A percentile compares a stretch with the other conserved stretches of the same genome.
phyloP scores from a whole-genome alignment of 1,284 basidiomycete species.

The Takashimella koratensis region DNA sequence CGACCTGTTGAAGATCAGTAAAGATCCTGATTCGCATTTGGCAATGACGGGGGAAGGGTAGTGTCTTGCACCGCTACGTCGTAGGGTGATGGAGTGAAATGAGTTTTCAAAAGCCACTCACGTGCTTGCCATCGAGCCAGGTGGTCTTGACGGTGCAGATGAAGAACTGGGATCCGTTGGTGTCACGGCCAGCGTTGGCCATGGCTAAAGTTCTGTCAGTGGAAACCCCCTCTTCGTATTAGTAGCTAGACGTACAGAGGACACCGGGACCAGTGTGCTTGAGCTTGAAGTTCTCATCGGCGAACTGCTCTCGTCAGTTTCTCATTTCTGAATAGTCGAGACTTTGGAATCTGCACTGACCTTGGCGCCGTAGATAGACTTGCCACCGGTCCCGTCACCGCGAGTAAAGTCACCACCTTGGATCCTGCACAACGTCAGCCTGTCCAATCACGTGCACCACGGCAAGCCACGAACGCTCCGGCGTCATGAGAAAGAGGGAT shows the following conservation, averaged over 20 bases:
- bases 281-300: constrained; percentile 82
- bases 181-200: constrained; percentile 70
- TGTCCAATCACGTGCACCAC: background rate
- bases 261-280: constrained; percentile 78
- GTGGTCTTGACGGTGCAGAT: constrained; percentile 75
- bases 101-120: constrained; percentile 14
- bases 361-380: constrained; percentile 58
- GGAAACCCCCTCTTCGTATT: background rate
- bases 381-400: constrained; percentile 62
- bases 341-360: too few species aligned
- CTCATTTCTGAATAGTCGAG: too few species aligned
- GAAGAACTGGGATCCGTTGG: constrained; percentile 51
- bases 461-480: background rate
- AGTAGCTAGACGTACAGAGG: constrained; percentile 53
- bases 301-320: too few species aligned
- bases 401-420: constrained; percentile 69
- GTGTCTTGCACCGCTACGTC: too few species aligned
- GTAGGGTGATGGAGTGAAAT: background rate
- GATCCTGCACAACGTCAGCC: too few species aligned
- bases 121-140: constrained; percentile 57
- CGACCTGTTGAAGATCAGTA: too few species aligned
- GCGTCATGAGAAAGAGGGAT: background rate
- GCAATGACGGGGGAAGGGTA: background rate
- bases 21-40: too few species aligned
- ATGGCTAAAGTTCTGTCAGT: constrained; percentile 56